Percentiles rank a stretch among this genome's conserved stretches.
Evolutionary conservation across 768 basidiomycete species (phyloP).

Genomic region (Tephrocybe sp.): DNA sequence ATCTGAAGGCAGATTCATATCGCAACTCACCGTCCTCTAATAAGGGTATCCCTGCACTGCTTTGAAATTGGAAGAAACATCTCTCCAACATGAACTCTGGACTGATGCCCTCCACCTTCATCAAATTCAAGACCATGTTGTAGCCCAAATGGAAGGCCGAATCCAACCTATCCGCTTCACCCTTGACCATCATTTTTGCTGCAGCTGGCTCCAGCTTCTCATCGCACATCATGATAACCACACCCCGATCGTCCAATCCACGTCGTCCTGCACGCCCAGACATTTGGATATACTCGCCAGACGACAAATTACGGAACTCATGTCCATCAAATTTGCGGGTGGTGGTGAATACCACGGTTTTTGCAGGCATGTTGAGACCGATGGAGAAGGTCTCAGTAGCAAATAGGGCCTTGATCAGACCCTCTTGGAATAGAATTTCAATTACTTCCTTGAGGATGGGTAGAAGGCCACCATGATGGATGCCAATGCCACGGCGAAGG

Average conservation of each 20-base stretch:
- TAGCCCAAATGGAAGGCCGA: slow-evolving; percentile 99
- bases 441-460: slow-evolving; percentile 99
- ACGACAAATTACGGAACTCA: slow-evolving; percentile 90
- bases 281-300: slow-evolving; percentile 99
- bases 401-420: slow-evolving; percentile 95
- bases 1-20: slow-evolving; percentile 1
- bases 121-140: slow-evolving; percentile 98
- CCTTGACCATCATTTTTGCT: slow-evolving; percentile 97
- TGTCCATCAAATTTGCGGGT: slow-evolving; percentile 95
- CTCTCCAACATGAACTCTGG: slow-evolving; percentile 98
- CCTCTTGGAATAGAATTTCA: slow-evolving; percentile 98
- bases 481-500: slow-evolving; percentile 92
- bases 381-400: slow-evolving; percentile 99
- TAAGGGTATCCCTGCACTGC: slow-evolving; percentile 82
- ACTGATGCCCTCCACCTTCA: slow-evolving; percentile 97
- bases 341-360: slow-evolving; percentile 96
- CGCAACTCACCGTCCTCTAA: slow-evolving; percentile 71
- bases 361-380: slow-evolving; percentile 98
- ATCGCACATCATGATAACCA: slow-evolving; percentile 99
- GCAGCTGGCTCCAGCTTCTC: slow-evolving; percentile 92
- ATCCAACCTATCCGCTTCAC: slow-evolving; percentile 93
- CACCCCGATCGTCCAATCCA: slow-evolving; percentile 96
- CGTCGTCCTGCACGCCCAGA: slow-evolving; percentile 96
- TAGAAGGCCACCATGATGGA: slow-evolving; percentile 96
- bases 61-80: slow-evolving; percentile 99